Conservation (phyloP, 306 rosid genomes). For the Vigna nakashimae region DNA sequence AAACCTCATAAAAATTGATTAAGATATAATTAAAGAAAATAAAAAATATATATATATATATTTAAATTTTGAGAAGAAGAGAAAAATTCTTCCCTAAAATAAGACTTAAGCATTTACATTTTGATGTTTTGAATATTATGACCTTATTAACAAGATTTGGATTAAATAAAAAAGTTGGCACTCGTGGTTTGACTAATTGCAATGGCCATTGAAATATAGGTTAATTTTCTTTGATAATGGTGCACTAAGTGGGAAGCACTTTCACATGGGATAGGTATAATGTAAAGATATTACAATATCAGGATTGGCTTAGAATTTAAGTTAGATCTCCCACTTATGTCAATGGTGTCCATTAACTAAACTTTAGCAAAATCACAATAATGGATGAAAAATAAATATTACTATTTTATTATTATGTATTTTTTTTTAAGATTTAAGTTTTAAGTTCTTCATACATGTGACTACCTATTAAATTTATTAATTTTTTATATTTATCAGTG, state of each 20-base stretch:
- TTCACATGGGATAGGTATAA: constrained; percentile 38
- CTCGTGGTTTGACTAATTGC: constrained; percentile 37
- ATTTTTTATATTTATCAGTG: no score
- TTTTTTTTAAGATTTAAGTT: no score
- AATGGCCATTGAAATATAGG: constrained; percentile 11
- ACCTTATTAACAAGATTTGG: constrained; percentile 35
- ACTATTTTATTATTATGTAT: no score
- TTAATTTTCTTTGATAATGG: constrained; percentile 41
- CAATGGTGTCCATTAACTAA: constrained; percentile 35
- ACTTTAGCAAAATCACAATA: constrained; percentile 46
- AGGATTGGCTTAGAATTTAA: constrained; percentile 21
- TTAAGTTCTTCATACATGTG: no score
- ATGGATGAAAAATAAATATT: constrained; percentile 14
- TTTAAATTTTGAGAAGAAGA: no score
- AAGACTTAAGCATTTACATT: no score
- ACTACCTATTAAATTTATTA: no score
- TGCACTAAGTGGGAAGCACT: constrained; percentile 40
- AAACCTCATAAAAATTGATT: no score
- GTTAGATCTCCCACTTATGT: constrained; percentile 41
- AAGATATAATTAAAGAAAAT: no score
- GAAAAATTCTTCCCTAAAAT: no score
- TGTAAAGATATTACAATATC: constrained; percentile 10
- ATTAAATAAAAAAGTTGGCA: constrained; percentile 25
- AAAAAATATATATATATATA: no score
- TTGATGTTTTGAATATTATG: no score